These are phyloP conservation scores for Daldinia decipiens DNA, from an alignment of 495 filamentous ascomycete species.

Conservation along the genomic window DNA sequence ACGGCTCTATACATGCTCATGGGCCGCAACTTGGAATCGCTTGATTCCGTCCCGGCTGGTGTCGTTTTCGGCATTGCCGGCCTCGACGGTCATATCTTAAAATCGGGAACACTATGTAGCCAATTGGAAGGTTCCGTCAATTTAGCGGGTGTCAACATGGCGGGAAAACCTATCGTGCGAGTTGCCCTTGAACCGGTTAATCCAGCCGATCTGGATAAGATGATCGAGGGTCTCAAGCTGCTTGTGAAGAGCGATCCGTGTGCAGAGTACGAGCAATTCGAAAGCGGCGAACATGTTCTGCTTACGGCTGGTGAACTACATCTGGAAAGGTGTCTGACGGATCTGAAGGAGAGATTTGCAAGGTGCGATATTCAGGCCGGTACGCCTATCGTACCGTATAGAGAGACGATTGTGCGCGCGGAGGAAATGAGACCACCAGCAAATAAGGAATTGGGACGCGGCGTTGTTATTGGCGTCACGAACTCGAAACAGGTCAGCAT, in stretches of 20 bases:
- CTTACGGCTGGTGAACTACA: constrained; percentile 95
- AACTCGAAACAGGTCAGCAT: constrained; percentile 86
- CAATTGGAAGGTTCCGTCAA: constrained; percentile 90
- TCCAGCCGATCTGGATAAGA: constrained; percentile 88
- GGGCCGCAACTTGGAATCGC: constrained; percentile 86
- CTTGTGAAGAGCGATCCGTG: constrained; percentile 96
- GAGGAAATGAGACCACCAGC: constrained; percentile 90
- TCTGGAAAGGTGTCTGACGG: constrained; percentile 91
- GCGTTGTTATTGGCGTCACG: constrained; percentile 76
- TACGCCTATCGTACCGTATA: constrained; percentile 93
- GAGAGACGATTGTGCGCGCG: constrained; percentile 87
- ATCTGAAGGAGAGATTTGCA: constrained; percentile 92
- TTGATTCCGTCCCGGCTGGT: constrained; percentile 87
- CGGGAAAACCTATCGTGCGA: constrained; percentile 87
- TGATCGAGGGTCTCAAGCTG: constrained; percentile 87
- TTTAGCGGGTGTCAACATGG: constrained; percentile 84
- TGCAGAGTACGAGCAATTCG: constrained; percentile 92
- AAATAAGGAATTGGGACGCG: constrained; percentile 88
- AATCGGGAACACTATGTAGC: constrained; percentile 93
- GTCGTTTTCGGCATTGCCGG: constrained; percentile 97
- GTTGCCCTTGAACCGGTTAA: constrained; percentile 92
- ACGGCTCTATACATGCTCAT: constrained; percentile 95
- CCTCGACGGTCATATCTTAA: constrained; percentile 89
- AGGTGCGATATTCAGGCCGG: constrained; percentile 95
- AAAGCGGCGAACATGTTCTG: constrained; percentile 94